A percentile compares a stretch with the other conserved stretches of the same genome.
Conservation (phyloP, 495 filamentous ascomycete species). For the Trichoderma erinaceum region DNA sequence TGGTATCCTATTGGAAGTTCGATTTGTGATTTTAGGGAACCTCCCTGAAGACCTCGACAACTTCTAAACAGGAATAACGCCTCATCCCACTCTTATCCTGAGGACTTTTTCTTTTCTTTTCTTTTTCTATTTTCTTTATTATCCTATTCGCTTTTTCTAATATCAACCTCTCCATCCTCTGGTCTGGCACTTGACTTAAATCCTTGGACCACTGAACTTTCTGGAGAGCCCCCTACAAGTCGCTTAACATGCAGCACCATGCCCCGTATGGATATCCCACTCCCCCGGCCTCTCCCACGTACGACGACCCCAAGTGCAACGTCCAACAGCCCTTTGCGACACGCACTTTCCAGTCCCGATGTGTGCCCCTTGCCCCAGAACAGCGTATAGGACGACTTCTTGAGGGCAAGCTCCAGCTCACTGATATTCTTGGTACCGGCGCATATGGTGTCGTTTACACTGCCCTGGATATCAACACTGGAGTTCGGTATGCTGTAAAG, state of each 20-base stretch:
- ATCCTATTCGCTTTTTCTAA: conserved; percentile 19
- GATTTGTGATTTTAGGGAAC: conserved; percentile 16
- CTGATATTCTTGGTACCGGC: conserved; percentile 80
- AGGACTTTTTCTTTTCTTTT: conserved; percentile 15
- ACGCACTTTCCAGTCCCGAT: conserved; percentile 24
- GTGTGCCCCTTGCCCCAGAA: conserved; percentile 55
- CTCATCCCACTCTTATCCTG: conserved; percentile 21
- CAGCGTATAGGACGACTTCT: conserved; percentile 81
- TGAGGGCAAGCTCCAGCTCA: conserved; percentile 75
- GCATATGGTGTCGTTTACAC: conserved; percentile 97
- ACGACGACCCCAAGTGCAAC: conserved; percentile 37
- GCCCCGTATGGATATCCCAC: conserved; percentile 48
- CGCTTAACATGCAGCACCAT: conserved; percentile 47
- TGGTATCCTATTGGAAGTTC: conserved; percentile 9
- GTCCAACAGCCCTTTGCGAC: conserved; percentile 23
- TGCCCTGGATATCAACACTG: conserved; percentile 79
- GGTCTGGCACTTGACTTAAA: conserved; percentile 21
- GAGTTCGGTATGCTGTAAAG: conserved; percentile 83
- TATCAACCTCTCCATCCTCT: conserved; percentile 15
- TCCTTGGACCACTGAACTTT: conserved; percentile 25
- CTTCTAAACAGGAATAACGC: background rate
- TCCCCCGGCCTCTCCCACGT: conserved; percentile 45
- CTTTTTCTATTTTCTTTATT: conserved; percentile 31
- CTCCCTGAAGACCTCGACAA: conserved; percentile 10
- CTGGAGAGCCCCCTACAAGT: conserved; percentile 19